Base-by-base conservation (phyloP, 768 basidiomycete genomes). In the Kwoniella sp. region DNA sequence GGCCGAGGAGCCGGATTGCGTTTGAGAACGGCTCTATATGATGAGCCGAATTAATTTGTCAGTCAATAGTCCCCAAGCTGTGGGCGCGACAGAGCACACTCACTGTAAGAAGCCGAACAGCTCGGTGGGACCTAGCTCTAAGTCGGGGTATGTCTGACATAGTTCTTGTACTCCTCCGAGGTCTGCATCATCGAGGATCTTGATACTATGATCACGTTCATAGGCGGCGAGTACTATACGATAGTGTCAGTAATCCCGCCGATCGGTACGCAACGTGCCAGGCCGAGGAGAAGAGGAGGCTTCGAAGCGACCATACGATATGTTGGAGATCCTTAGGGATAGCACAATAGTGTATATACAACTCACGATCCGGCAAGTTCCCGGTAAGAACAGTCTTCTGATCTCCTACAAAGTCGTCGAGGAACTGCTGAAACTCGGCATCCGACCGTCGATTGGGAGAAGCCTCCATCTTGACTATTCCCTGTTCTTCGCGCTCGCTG, bases 371-470 rank as follows among this genome's bases (percentile, higher is more conserved):
- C 26, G 76, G 76, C 8, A 77, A 61, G 52, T 70, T 65, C 9
- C 57, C 58, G 12, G 70, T 70, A 25, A 75, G 56, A 13, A 77
- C 69, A 25, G 60, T 70, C 20, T 71, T 68, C 22, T 58, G 56
- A 17, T 70, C 68, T 0, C 73, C 73, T 37, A 77, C 72, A 37
- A 77, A 63, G 29, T 66, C 70, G 25, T 77, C 72, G n/a, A 75
- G 67, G 26, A 77, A 72, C 45, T 63, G 45, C 56, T 75, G 76
- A 20, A 77, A 68, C 45, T 77, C 73, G 11, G 70, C 72, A 29
- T 64, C 72, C 4, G 76, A 75, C 8, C 70, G 59, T 25, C 74
- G 38, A 23, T 70, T 70, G 11, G 61, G n/a, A 4, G 38, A 45
- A 17, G 23, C 38, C 17, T 52, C 48, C 48, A 57, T 30, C 11